Base-by-base conservation (phyloP, 495 filamentous ascomycete species). In the Bombardia bombarda region DNA sequence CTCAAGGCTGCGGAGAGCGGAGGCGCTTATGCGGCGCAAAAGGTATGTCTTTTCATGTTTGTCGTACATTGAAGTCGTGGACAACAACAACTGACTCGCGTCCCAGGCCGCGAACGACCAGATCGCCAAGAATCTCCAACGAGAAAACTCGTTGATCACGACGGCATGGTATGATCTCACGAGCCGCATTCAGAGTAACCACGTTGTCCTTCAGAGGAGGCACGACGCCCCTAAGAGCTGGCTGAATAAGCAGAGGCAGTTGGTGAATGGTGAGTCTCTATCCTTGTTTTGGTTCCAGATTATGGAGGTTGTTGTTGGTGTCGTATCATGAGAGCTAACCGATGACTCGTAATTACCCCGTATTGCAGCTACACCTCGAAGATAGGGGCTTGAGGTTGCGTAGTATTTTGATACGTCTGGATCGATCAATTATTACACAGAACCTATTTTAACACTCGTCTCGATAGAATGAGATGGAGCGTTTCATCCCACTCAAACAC, bases 111-210 rank as follows among this genome's bases (percentile, higher is more conserved):
- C 75, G 52, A 69, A 74, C 52, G 77, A 84, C 31, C 67, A 81
- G 45, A 65, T 70, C 43, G 80, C 79, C 47, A 81, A 83, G 51
- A 83, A 82, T 43, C 72, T 87, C 33, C 77, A 86, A 57, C 80
- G 84, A 44, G 92, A 98, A 64, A 86, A 89, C 49, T 70, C 69
- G 39, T 78, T 97, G 62, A 87, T 98, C 46, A 72, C 83, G 23
- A 89, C 83, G 3, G 90, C 92, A 9, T 98, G 87, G 86, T 94
- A 95, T 63, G 87, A 95, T 51, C 75, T 96, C 31, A 76, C 87
- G 12, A 79, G 75, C 54, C 74, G 90, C 30, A 60, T 95, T 47
- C 90, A 96, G 66, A 89, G 84, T 63, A 94, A 90, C 63, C 87
- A 84, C 50, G 83, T 95, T 36, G 79, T 84, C 16, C 62, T 88